These are phyloP conservation scores for Lichtheimia ornata DNA, from an alignment of 371 early-diverging fungal genomes.

Conservation along the genomic window DNA sequence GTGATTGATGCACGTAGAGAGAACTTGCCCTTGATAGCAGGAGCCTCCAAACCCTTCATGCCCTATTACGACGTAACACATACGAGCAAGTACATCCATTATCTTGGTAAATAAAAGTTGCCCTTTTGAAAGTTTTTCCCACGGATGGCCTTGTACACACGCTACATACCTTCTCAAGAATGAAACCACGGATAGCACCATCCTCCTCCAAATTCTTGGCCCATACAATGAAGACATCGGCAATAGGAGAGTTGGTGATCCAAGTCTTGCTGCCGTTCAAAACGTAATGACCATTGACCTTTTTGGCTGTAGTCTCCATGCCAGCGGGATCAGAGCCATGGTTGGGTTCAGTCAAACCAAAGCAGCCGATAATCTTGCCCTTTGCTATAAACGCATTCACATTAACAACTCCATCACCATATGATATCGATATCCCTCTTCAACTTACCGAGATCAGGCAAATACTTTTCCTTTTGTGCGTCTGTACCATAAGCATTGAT, in stretches of 20 bases:
- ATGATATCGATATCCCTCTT: neutral
- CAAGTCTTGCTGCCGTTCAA: conserved; percentile 95
- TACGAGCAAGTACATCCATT: neutral
- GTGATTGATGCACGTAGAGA: conserved; percentile 94
- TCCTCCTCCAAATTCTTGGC: conserved; percentile 86
- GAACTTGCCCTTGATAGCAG: conserved; percentile 94
- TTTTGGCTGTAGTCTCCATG: conserved; percentile 92
- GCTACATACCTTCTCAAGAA: conserved; percentile 78
- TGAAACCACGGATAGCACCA: conserved; percentile 91
- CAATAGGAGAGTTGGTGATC: conserved; percentile 98
- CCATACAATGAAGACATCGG: conserved; percentile 98
- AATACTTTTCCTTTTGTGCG: conserved; percentile 88
- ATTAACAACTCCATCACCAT: neutral
- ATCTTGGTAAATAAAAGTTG: neutral
- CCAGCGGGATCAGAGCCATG: conserved; percentile 95
- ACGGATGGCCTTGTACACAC: neutral
- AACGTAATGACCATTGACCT: conserved; percentile 77
- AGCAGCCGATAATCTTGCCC: conserved; percentile 90
- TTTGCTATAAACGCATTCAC: conserved; percentile 57
- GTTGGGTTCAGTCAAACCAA: conserved; percentile 98
- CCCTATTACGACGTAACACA: conserved; percentile 39
- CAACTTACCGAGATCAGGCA: conserved; percentile 81
- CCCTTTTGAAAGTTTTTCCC: neutral
- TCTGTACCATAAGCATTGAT: conserved; percentile 94
- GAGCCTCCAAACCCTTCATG: conserved; percentile 86